A percentile compares a stretch with the other conserved stretches of the same genome.
Evolutionary conservation across 2,329 filamentous ascomycete species (phyloP).

Genomic region (Amylocarpus encephaloides): DNA sequence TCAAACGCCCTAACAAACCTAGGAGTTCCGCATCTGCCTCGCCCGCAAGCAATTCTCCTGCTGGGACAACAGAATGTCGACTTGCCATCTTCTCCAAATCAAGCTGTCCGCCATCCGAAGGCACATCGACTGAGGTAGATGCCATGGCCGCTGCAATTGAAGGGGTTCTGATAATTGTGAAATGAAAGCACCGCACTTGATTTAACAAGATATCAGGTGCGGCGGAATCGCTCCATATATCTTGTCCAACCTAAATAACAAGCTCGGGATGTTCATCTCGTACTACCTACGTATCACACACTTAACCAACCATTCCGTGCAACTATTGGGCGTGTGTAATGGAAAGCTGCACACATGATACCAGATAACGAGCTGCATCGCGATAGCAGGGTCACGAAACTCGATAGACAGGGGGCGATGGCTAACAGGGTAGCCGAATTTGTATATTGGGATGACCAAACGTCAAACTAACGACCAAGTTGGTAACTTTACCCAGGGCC

Average conservation of each 20-base stretch:
- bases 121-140: not conserved
- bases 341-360: slow-evolving; percentile 1
- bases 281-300: slow-evolving; percentile 9
- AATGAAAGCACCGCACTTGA: not conserved
- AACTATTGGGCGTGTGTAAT: slow-evolving; percentile 15
- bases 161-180: slow-evolving; percentile 1
- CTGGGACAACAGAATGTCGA: slow-evolving; percentile 13
- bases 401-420: slow-evolving; percentile 4
- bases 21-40: slow-evolving; percentile 32
- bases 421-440: slow-evolving; percentile 8
- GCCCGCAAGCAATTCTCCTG: slow-evolving; percentile 21
- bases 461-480: not conserved
- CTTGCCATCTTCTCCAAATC: slow-evolving; percentile 23
- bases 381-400: slow-evolving; percentile 7
- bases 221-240: too few species aligned
- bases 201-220: not conserved
- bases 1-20: slow-evolving; percentile 16
- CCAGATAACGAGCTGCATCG: slow-evolving; percentile 18
- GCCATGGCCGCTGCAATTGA: slow-evolving; percentile 6
- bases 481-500: not conserved
- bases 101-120: slow-evolving; percentile 2
- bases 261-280: slow-evolving; percentile 5
- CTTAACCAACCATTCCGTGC: not conserved
- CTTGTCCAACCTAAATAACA: too few species aligned
- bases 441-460: not conserved